Base-by-base conservation (phyloP, 108 stramenopile genomes). In the Nitzschia sp. region DNA sequence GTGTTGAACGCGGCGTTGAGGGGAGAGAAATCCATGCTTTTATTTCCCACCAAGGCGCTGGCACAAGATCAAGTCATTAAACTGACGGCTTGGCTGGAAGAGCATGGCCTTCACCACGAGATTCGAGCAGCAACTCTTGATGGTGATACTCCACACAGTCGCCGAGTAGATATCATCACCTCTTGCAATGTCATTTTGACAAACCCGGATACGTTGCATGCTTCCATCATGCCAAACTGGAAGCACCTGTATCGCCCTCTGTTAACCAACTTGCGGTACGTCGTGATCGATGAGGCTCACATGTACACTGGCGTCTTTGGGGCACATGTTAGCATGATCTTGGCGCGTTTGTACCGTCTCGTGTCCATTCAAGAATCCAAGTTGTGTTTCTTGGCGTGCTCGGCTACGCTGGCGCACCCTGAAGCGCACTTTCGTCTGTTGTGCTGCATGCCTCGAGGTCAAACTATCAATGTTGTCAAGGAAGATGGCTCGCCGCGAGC, bases 161-260 rank as follows among this genome's bases (percentile, higher is more conserved):
- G 91, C 53, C 86, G 98, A 18, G 75, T 70, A 28, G 64, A 67
- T 0, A 85, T 96, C 53, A 74, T 76, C 17, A 71, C 80, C 31
- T 38, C 73, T 23, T 83, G 85, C 27, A 87, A 97, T 65, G 82
- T 99, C 29, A 76, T 99, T 27, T 75, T 99, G 47, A 97, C 96
- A 11, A 99, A 99, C 75, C 98, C 98, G 1, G 98, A 99, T 74
- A 99, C 98, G 32, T 64, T 99, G 17, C 98, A 99, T 75, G 91
- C 91, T 13, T 80, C 96, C 6, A 80, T 99, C 19, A 63, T 99
- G 18, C 97, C 97, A n/a, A 66, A 84, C 15, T 96, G 97, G 92
- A 82, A 88, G 23, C 54, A 62, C 1, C 74, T 78, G 49, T 83
- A 92, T 54, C 68, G 74, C 46, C 35, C 57, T 1, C 53, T 98